Evolutionary conservation across 805 yeast genomes (phyloP).

Genomic region (Candida tibetensis): DNA sequence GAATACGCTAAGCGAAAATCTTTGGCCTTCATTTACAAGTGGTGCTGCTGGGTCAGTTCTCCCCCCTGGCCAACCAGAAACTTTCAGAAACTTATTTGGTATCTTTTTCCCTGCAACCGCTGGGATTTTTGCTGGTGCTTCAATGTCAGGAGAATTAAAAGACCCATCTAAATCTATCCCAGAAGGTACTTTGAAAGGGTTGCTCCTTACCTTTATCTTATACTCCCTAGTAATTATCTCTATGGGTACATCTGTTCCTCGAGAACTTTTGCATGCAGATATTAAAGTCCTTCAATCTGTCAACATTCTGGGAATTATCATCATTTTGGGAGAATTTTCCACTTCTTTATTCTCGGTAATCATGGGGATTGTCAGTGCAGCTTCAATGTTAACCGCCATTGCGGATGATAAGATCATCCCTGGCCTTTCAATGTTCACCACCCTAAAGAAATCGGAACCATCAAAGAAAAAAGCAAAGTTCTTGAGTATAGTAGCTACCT

Average conservation of each 20-base stretch:
- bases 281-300: conserved; percentile 84
- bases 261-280: conserved; percentile 72
- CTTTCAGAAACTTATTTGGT: conserved; percentile 84
- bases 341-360: conserved; percentile 90
- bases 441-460: conserved; percentile 38
- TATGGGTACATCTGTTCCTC: conserved; percentile 76
- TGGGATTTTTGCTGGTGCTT: conserved; percentile 97
- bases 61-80: conserved; percentile 53
- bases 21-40: conserved; percentile 75
- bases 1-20: conserved; percentile 61
- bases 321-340: conserved; percentile 85
- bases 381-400: conserved; percentile 85
- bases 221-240: conserved; percentile 80
- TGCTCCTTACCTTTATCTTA: conserved; percentile 69
- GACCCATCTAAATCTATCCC: conserved; percentile 91
- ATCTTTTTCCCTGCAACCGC: conserved; percentile 98
- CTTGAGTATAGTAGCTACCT: conserved; percentile 68
- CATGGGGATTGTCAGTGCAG: conserved; percentile 95
- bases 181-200: conserved; percentile 86
- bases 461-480: conserved; percentile 54
- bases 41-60: conserved; percentile 90
- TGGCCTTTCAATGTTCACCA: conserved; percentile 55
- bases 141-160: conserved; percentile 92
- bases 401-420: conserved; percentile 89
- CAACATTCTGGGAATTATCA: conserved; percentile 61